These are phyloP conservation scores for Pyrus betulifolia DNA, from an alignment of 306 rosid genomes.

Conservation along the genomic window DNA sequence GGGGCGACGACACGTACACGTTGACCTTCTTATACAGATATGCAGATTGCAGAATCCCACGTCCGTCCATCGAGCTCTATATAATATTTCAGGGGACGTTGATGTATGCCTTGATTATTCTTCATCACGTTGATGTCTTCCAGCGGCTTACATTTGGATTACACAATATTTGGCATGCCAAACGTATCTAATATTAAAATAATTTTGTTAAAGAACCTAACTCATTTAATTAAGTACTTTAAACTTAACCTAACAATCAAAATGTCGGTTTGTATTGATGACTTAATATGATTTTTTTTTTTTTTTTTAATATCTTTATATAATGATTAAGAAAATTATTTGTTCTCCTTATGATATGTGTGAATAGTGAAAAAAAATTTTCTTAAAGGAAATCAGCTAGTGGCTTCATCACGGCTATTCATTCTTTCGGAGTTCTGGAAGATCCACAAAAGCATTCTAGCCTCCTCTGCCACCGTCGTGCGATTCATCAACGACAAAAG, in stretches of 20 bases:
- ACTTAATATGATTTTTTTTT: no score
- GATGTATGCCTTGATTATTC: background rate
- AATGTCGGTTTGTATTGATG: no score
- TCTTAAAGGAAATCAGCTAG: no score
- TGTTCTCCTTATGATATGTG: no score
- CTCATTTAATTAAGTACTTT: no score
- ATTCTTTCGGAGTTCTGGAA: fast-evolving
- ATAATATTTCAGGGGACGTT: background rate
- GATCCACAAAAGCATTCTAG: no score
- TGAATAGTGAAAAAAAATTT: no score
- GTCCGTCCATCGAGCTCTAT: background rate
- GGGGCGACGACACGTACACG: background rate
- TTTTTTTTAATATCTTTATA: no score
- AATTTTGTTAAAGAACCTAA: no score
- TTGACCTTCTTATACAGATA: background rate
- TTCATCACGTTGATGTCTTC: background rate
- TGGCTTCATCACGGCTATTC: fast-evolving
- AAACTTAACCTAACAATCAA: no score
- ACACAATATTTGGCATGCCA: background rate
- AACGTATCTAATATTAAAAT: background rate
- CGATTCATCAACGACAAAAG: fast-evolving
- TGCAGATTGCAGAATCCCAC: no score
- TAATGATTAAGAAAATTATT: no score
- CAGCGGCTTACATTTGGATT: background rate
- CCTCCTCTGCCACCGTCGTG: fast-evolving